Evolutionary conservation across 1,139 yeast genomes (phyloP).

Genomic region (Yamadazyma conglobata): DNA sequence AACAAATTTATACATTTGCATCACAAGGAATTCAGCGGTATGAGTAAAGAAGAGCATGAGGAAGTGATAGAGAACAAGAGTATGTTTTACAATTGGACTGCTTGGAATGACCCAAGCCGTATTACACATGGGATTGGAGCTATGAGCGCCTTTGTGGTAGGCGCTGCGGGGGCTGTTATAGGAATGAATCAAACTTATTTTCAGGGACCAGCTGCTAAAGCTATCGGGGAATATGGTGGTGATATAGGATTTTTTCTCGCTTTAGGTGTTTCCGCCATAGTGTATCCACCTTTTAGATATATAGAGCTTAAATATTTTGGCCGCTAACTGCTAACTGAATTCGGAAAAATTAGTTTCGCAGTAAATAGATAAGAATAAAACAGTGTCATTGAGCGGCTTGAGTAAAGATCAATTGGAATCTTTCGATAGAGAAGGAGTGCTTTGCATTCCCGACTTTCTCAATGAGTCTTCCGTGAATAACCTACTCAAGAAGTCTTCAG

Average conservation of each 20-base stretch:
- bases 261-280: slow-evolving; percentile 65
- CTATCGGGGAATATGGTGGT: slow-evolving; percentile 59
- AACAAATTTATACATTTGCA: slow-evolving; percentile 45
- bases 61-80: slow-evolving; percentile 4
- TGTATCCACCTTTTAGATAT: slow-evolving; percentile 63
- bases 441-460: slow-evolving; percentile 58
- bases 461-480: slow-evolving; percentile 32
- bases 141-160: slow-evolving; percentile 52
- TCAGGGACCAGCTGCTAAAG: slow-evolving; percentile 65
- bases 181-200: slow-evolving; percentile 82
- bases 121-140: slow-evolving; percentile 69
- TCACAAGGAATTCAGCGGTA: slow-evolving; percentile 46
- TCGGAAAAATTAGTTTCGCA: background rate
- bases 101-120: slow-evolving; percentile 56
- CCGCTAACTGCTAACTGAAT: too few species aligned
- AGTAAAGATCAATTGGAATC: slow-evolving; percentile 39
- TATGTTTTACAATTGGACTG: slow-evolving; percentile 54
- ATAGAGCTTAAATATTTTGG: slow-evolving; percentile 58
- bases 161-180: slow-evolving; percentile 73
- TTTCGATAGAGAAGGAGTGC: slow-evolving; percentile 58
- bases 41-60: slow-evolving; percentile 5
- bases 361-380: background rate
- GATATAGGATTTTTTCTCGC: slow-evolving; percentile 82
- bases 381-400: slow-evolving; percentile 10
- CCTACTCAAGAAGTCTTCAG: slow-evolving; percentile 42